Conservation (phyloP, 2,329 filamentous ascomycete genomes). For the Colletotrichum falcatum region DNA sequence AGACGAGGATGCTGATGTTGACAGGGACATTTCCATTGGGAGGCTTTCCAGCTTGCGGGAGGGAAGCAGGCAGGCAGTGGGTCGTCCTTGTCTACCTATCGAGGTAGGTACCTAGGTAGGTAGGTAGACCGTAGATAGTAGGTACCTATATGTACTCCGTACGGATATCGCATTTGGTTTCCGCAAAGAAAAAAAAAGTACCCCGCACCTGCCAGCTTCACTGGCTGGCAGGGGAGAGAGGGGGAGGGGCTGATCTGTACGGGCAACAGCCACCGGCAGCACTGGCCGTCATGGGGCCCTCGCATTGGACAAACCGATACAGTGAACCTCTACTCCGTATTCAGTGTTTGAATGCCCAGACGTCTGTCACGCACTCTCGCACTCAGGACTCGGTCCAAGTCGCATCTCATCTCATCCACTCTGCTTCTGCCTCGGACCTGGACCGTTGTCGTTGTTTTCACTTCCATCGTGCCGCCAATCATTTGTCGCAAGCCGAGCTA, state of each 20-base stretch:
- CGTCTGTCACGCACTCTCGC: constrained; percentile 1
- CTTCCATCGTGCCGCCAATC: neutral
- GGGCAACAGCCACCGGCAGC: constrained; percentile 24
- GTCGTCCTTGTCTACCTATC: too few relatives aligned
- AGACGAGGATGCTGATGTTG: neutral
- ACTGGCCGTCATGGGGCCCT: neutral
- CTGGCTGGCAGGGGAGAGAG: constrained; percentile 17
- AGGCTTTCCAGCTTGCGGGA: constrained; percentile 4
- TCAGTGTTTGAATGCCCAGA: constrained; percentile 22
- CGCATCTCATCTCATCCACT: neutral
- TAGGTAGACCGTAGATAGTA: too few relatives aligned
- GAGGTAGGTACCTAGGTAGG: too few relatives aligned
- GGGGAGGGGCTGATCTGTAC: constrained; percentile 15
- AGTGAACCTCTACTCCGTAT: constrained; percentile 7
- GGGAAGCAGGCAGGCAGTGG: too few relatives aligned
- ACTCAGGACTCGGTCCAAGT: neutral
- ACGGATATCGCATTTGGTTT: too few relatives aligned
- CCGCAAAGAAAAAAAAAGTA: constrained; percentile 23
- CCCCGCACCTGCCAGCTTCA: constrained; percentile 32
- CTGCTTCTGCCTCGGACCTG: constrained; percentile 11
- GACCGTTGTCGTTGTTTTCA: neutral
- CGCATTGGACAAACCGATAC: constrained; percentile 33
- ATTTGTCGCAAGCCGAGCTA: neutral
- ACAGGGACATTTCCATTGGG: neutral
- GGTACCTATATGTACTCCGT: too few relatives aligned